Percentiles rank a stretch among this genome's conserved stretches.
These are phyloP conservation scores for Erigeron philadelphicus DNA, from an alignment of 140 eudicot species.

Conservation along the genomic window DNA sequence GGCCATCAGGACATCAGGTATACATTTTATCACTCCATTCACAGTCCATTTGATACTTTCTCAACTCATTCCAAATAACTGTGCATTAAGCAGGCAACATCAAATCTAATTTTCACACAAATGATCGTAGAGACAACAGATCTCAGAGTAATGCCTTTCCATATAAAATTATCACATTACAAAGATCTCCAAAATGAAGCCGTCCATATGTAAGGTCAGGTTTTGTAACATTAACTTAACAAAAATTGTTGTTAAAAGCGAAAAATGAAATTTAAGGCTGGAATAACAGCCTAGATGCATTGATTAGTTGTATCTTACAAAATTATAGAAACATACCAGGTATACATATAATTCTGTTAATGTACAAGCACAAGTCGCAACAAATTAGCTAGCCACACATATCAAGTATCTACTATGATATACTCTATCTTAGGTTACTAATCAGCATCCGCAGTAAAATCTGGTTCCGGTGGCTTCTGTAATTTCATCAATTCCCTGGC, in stretches of 20 bases:
- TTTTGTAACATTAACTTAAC: background rate
- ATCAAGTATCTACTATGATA: background rate
- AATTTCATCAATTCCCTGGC: slow-evolving; percentile 76
- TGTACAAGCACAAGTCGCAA: slow-evolving; percentile 30
- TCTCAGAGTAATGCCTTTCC: too few species aligned
- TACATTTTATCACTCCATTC: too few species aligned
- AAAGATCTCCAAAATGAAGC: too few species aligned
- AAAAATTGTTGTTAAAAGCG: background rate
- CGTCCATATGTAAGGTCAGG: too few species aligned
- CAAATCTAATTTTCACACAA: too few species aligned
- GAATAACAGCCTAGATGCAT: slow-evolving; percentile 21
- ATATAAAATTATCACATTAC: too few species aligned
- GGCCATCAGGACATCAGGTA: too few species aligned
- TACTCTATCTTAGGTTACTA: slow-evolving; percentile 21
- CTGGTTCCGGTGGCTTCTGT: slow-evolving; percentile 92
- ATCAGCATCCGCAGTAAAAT: slow-evolving; percentile 76
- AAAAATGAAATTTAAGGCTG: background rate
- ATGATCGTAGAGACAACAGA: too few species aligned
- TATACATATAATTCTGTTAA: slow-evolving; percentile 25
- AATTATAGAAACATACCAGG: slow-evolving; percentile 18
- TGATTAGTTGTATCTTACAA: slow-evolving; percentile 23
- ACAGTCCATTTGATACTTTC: too few species aligned
- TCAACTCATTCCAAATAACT: too few species aligned
- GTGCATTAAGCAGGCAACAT: too few species aligned
- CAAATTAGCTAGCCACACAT: background rate